Percentiles rank a stretch among this genome's conserved stretches.
Evolutionary conservation across 768 basidiomycete genomes (phyloP).

Genomic region (Hericium coralloides): DNA sequence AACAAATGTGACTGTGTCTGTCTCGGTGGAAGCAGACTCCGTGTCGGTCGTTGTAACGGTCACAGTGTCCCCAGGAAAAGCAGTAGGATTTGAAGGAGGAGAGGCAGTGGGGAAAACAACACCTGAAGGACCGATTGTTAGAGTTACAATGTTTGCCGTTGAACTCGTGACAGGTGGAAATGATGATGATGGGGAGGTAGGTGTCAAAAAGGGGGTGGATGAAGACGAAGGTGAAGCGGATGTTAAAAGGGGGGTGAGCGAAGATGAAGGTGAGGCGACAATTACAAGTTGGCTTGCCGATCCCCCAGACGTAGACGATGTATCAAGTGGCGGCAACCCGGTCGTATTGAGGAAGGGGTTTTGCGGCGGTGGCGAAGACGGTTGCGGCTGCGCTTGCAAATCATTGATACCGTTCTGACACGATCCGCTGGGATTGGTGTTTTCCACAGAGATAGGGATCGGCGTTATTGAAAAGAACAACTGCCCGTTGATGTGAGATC

Average conservation of each 20-base stretch:
- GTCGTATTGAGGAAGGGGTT: conserved; percentile 18
- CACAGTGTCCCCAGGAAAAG: not conserved
- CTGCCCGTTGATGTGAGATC: conserved; percentile 27
- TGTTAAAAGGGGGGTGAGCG: not conserved
- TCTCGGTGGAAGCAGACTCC: not conserved
- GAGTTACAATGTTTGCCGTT: not conserved
- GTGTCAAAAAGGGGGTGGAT: not conserved
- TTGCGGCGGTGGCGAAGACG: conserved; percentile 14
- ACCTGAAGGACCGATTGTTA: conserved; percentile 4
- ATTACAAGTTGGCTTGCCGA: not conserved
- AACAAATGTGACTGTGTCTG: not conserved
- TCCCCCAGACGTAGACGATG: not conserved
- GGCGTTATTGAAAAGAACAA: conserved; percentile 35
- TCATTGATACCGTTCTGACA: conserved; percentile 18
- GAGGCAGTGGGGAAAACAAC: not conserved
- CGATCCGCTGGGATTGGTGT: conserved; percentile 4
- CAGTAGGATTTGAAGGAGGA: not conserved
- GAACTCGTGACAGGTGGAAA: not conserved
- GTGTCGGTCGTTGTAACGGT: not conserved
- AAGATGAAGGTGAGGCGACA: not conserved
- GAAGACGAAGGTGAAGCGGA: not conserved
- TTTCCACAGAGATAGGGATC: conserved; percentile 21
- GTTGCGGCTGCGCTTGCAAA: conserved; percentile 18
- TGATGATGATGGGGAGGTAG: not conserved
- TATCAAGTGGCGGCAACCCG: not conserved